phyloP scores from a whole-genome alignment of 495 filamentous ascomycete species.

The Umbilicaria muhlenbergii region DNA sequence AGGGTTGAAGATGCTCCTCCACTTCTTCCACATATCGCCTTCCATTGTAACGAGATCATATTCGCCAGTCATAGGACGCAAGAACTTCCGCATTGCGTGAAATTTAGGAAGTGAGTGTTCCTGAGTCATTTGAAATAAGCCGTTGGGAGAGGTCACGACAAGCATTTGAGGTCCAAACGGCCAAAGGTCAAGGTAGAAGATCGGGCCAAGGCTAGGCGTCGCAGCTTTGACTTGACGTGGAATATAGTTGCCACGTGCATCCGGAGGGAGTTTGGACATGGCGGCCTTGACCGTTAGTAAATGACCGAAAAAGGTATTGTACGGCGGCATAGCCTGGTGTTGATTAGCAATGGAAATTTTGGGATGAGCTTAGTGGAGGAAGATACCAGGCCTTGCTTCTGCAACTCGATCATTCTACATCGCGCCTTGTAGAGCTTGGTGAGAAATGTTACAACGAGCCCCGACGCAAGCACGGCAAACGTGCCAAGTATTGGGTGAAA shows the following conservation, averaged over 20 bases:
- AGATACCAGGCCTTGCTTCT: too few relatives aligned
- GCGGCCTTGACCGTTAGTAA: conserved; percentile 8
- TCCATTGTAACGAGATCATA: conserved; percentile 21
- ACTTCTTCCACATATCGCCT: conserved; percentile 25
- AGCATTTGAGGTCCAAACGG: conserved; percentile 23
- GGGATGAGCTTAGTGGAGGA: too few relatives aligned
- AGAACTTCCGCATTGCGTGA: conserved; percentile 11
- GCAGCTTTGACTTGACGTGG: conserved; percentile 7
- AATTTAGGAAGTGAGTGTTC: conserved; percentile 21
- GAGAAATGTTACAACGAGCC: neutral
- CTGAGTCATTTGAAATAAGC: conserved; percentile 20
- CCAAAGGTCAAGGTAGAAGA: conserved; percentile 31
- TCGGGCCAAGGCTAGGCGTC: conserved; percentile 6
- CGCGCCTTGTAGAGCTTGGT: conserved; percentile 1
- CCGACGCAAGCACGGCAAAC: too few relatives aligned
- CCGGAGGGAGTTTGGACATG: conserved; percentile 6
- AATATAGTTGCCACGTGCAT: neutral
- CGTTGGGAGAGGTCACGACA: conserved; percentile 19
- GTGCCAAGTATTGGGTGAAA: too few relatives aligned
- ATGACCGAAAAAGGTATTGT: conserved; percentile 14
- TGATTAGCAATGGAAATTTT: too few relatives aligned
- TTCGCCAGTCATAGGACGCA: conserved; percentile 19
- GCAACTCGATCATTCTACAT: conserved; percentile 1
- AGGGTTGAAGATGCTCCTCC: conserved; percentile 27
- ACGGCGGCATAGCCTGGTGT: conserved; percentile 12